Evolutionary conservation across 1,139 yeast genomes (phyloP), one percentile per base, ranked within the genome.

Genomic region (Lodderomyces orthopsilosis): DNA sequence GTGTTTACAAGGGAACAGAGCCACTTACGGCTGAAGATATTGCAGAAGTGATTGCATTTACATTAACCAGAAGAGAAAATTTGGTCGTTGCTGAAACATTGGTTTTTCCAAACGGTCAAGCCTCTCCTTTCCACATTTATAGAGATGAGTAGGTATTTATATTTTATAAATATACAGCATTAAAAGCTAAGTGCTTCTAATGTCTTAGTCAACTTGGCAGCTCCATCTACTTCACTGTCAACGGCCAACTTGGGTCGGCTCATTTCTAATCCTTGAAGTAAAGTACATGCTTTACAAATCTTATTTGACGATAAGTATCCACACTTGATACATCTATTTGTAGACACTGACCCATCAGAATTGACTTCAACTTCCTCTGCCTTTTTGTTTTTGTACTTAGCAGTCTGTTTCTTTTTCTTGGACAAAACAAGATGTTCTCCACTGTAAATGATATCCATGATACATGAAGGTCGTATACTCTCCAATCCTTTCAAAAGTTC

Each of bases 201-300:
- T 2, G 83, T 77, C 58, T 81, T 82, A 3, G 83, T 68, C 13
- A 83, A 58, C 48, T 77, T 78, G 1, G 95, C 95, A 1, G 91
- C 85, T 3, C 94, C 93, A 35, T 74, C 79, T 12, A 68, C 61
- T 46, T 79, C 76, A 17, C 71, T 75, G 5, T 79, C 87, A 4
- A 83, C 60, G 1, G 62, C 50, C 4, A 84, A 63, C 55, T 80
- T 79, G 0, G 93, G 87, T 53, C 94, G 73, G 51, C 77, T 84
- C 46, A 79, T 74, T 55, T 91, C 95, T 44, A 94, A 74, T 0
- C 97, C 97, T 46, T 87, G 90, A 39, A 94, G 67, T 34, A 93
- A 68, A 49, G 87, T 79, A 65, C 99, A 93, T 0, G 98, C 98
- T 64, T 93, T 93, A 66, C 99, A 93, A 10, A 90, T 78, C 55